phyloP scores from a whole-genome alignment of 345 rosid species.

The Sisymbrium altissimum region DNA sequence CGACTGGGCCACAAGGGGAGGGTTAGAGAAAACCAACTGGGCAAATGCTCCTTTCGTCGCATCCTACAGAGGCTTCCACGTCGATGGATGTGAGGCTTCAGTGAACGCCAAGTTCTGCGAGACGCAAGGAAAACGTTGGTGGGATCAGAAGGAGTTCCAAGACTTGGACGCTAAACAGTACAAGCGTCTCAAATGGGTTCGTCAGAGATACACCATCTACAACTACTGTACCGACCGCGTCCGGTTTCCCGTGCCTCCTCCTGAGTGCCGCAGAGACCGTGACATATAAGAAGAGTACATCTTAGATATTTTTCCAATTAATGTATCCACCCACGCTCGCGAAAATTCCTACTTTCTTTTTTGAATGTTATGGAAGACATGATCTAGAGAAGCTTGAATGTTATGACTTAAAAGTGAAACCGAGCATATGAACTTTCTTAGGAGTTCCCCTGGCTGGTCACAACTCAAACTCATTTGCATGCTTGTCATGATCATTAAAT shows the following conservation, averaged over 20 bases:
- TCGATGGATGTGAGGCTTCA: conserved; percentile 62
- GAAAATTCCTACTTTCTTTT: too few relatives aligned
- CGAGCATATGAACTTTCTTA: neutral
- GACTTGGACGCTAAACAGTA: conserved; percentile 54
- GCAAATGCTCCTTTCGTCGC: conserved; percentile 73
- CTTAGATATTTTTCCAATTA: too few relatives aligned
- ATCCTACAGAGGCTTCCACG: conserved; percentile 52
- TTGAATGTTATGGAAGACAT: neutral
- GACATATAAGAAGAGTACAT: conserved; percentile 39
- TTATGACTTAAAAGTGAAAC: neutral
- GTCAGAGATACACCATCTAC: conserved; percentile 50
- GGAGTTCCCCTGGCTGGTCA: too few relatives aligned
- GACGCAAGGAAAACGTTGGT: conserved; percentile 67
- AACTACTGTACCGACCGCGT: conserved; percentile 56
- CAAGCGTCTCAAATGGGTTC: conserved; percentile 56
- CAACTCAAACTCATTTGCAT: too few relatives aligned
- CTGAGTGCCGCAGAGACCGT: conserved; percentile 60
- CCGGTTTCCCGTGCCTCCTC: conserved; percentile 40
- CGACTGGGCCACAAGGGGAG: conserved; percentile 93
- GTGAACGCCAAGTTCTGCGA: conserved; percentile 68
- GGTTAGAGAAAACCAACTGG: conserved; percentile 87
- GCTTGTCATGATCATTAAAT: neutral
- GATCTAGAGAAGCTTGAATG: neutral
- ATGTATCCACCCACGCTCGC: too few relatives aligned
- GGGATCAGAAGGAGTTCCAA: conserved; percentile 65